A percentile compares a stretch with the other conserved stretches of the same genome.
phyloP scores from a whole-genome alignment of 768 basidiomycete genomes.

The Exidia glandulosa region DNA sequence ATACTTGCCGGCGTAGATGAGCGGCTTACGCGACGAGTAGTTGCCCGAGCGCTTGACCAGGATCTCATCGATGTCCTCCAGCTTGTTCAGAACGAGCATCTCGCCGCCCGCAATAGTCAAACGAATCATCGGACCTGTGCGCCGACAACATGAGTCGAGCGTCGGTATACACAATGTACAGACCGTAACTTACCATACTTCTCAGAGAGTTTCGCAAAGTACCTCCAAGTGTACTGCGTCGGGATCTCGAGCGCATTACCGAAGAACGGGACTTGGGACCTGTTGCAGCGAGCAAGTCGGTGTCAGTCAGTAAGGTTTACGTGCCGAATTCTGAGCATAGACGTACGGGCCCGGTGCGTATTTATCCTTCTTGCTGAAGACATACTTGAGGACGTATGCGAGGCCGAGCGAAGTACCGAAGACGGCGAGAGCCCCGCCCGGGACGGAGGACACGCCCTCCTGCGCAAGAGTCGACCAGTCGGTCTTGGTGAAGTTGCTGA shows the following conservation, averaged over 20 bases:
- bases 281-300: too few relatives aligned
- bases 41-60: constrained; percentile 6
- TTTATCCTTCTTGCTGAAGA: not conserved
- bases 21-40: constrained; percentile 6
- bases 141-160: too few relatives aligned
- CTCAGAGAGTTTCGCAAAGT: constrained; percentile 6
- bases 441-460: not conserved
- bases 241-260: constrained; percentile 6
- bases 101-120: constrained; percentile 5
- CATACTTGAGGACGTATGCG: not conserved
- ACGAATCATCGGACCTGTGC: constrained; percentile 5
- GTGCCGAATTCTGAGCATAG: not conserved
- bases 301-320: not conserved
- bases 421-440: not conserved
- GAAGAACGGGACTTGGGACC: constrained; percentile 4
- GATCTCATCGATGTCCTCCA: constrained; percentile 7
- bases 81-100: constrained; percentile 4
- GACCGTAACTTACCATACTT: not conserved
- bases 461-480: not conserved
- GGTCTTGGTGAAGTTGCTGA: not conserved
- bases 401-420: not conserved
- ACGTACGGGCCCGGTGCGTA: not conserved
- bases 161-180: not conserved
- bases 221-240: constrained; percentile 5
- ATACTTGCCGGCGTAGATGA: constrained; percentile 13